Evolutionary conservation across 768 basidiomycete species (phyloP).

Genomic region (Coprinopsis marcescibilis): DNA sequence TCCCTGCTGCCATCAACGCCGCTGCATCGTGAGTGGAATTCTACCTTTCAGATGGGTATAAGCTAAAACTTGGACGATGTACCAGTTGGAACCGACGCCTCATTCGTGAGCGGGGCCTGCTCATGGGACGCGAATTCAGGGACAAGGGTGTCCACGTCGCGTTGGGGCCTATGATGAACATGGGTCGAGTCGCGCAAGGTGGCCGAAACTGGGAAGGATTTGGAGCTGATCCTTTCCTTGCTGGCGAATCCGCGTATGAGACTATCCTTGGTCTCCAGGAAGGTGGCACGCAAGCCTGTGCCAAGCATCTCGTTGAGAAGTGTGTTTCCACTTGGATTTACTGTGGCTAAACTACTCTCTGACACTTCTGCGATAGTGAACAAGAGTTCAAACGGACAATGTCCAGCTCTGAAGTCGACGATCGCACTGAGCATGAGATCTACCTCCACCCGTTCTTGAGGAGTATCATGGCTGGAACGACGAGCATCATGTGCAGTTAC

Average conservation of each 20-base stretch:
- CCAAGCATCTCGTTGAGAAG: slow-evolving; percentile 81
- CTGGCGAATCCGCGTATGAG: slow-evolving; percentile 74
- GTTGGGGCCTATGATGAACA: slow-evolving; percentile 82
- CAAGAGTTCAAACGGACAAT: slow-evolving; percentile 58
- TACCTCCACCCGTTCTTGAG: slow-evolving; percentile 66
- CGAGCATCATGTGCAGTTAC: slow-evolving; percentile 74
- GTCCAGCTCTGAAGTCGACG: slow-evolving; percentile 66
- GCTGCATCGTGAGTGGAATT: slow-evolving; percentile 64
- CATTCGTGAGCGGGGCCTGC: slow-evolving; percentile 68
- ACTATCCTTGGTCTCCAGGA: slow-evolving; percentile 79
- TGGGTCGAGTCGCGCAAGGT: slow-evolving; percentile 70
- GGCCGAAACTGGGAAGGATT: slow-evolving; percentile 97
- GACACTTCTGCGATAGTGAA: slow-evolving; percentile 37
- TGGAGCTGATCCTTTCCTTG: slow-evolving; percentile 82
- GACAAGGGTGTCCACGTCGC: slow-evolving; percentile 82
- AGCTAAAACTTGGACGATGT: neutral
- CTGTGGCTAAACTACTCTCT: neutral
- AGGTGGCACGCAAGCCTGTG: slow-evolving; percentile 78
- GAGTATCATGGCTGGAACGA: slow-evolving; percentile 69
- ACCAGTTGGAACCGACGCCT: slow-evolving; percentile 69
- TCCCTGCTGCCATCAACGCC: slow-evolving; percentile 80
- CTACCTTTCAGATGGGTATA: neutral
- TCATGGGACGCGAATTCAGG: slow-evolving; percentile 78
- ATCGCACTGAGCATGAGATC: slow-evolving; percentile 73
- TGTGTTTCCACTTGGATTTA: slow-evolving; percentile 30